These are phyloP conservation scores for Cajanus cajan DNA, from an alignment of 306 rosid species.

Conservation along the genomic window DNA sequence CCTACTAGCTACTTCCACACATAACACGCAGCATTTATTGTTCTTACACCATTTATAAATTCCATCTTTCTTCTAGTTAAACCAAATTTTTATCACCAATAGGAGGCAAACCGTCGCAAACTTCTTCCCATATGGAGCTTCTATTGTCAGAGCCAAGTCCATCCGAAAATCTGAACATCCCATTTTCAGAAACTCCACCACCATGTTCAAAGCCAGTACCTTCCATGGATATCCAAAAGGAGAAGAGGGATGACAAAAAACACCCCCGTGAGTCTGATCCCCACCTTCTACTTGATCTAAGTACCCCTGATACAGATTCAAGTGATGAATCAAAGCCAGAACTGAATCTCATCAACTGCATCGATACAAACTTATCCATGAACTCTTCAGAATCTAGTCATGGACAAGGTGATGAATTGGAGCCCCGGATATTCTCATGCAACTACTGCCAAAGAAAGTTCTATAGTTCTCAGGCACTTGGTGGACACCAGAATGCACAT, in stretches of 20 bases:
- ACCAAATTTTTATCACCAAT: conserved; percentile 27
- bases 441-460: conserved; percentile 91
- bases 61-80: conserved; percentile 29
- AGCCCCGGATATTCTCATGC: conserved; percentile 80
- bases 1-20: conserved; percentile 32
- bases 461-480: conserved; percentile 94
- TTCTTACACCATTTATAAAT: conserved; percentile 35
- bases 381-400: conserved; percentile 40
- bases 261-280: conserved; percentile 25
- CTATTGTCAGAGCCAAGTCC: conserved; percentile 36
- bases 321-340: conserved; percentile 48
- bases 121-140: conserved; percentile 39
- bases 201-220: conserved; percentile 20
- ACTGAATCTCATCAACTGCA: conserved; percentile 71
- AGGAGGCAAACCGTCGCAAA: conserved; percentile 23
- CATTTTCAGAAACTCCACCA: conserved; percentile 39
- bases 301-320: conserved; percentile 47
- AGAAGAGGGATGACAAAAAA: conserved; percentile 22
- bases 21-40: conserved; percentile 40
- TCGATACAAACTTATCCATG: conserved; percentile 43
- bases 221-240: conserved; percentile 24
- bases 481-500: conserved; percentile 97
- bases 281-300: conserved; percentile 54
- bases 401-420: conserved; percentile 42
- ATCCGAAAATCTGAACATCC: conserved; percentile 47